A percentile compares a stretch with the other conserved stretches of the same genome.
Conservation (phyloP, 1,284 basidiomycete species). For the Ceratobasidium sp. region DNA sequence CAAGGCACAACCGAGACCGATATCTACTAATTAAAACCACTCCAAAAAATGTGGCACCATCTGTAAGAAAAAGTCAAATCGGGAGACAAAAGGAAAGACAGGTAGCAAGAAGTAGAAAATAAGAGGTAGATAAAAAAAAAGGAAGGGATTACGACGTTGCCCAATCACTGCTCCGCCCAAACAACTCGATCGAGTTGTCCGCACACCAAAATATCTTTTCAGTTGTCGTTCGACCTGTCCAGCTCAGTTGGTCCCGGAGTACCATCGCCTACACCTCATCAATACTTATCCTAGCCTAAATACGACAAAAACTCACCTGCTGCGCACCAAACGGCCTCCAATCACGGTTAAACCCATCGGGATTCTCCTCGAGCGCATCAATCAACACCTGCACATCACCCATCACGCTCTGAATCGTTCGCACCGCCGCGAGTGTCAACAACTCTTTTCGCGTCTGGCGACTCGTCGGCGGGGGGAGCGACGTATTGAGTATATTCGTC, state of each 20-base stretch:
- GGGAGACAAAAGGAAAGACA: not conserved
- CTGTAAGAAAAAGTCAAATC: not conserved
- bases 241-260: slow-evolving; percentile 89
- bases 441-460: slow-evolving; percentile 75
- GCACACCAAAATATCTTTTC: slow-evolving; percentile 90
- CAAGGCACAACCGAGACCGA: no score
- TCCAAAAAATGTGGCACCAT: no score
- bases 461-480: slow-evolving; percentile 64
- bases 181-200: slow-evolving; percentile 85
- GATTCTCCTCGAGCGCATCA: slow-evolving; percentile 88
- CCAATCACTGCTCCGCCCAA: slow-evolving; percentile 84
- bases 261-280: slow-evolving; percentile 78
- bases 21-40: no score
- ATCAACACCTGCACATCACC: slow-evolving; percentile 85
- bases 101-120: not conserved
- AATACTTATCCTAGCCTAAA: slow-evolving; percentile 45
- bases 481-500: slow-evolving; percentile 74
- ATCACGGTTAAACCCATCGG: slow-evolving; percentile 89
- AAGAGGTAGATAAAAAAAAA: slow-evolving; percentile 6
- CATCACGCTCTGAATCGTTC: slow-evolving; percentile 82
- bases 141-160: slow-evolving; percentile 47
- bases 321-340: slow-evolving; percentile 86
- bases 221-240: slow-evolving; percentile 86
- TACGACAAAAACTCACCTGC: slow-evolving; percentile 1
- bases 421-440: slow-evolving; percentile 72